These are phyloP conservation scores for Neurospora sp. DNA, from an alignment of 495 filamentous ascomycete genomes.

Conservation along the genomic window DNA sequence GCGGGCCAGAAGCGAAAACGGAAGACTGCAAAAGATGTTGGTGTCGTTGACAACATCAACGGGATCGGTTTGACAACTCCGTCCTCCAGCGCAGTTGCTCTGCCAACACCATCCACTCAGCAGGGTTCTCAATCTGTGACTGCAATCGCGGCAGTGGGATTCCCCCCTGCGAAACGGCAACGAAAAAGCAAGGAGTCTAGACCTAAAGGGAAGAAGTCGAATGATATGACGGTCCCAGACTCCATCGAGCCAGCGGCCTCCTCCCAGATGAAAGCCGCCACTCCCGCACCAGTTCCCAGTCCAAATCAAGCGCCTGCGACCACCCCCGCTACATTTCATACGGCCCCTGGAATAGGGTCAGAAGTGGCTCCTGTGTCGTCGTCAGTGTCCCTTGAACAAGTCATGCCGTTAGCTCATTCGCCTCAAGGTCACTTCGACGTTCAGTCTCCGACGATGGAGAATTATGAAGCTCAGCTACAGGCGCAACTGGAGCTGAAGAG, in stretches of 20 bases:
- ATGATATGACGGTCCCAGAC: neutral
- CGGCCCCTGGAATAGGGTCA: slow-evolving; percentile 1
- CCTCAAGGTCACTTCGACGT: slow-evolving; percentile 17
- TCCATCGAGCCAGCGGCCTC: neutral
- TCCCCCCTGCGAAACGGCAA: slow-evolving; percentile 17
- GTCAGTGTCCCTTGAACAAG: slow-evolving; percentile 5
- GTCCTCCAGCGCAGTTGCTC: neutral
- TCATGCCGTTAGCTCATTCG: slow-evolving; percentile 12
- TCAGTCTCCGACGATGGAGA: slow-evolving; percentile 25
- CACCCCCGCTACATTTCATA: neutral
- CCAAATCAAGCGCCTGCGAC: neutral
- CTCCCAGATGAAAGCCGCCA: neutral
- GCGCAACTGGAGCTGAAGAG: slow-evolving; percentile 20
- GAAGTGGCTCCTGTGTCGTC: neutral
- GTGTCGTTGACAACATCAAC: neutral
- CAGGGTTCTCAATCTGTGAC: neutral
- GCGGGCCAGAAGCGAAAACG: slow-evolving; percentile 20
- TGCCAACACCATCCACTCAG: neutral
- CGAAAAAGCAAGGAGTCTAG: slow-evolving; percentile 15
- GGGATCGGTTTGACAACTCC: neutral
- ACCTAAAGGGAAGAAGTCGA: slow-evolving; percentile 1
- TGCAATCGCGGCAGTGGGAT: neutral
- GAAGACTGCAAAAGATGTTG: slow-evolving; percentile 8
- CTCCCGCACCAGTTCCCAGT: neutral
- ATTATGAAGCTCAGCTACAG: slow-evolving; percentile 23